Evolutionary conservation across 1,139 yeast genomes (phyloP).

Genomic region (Hemisphaericaspora lyxosophila): DNA sequence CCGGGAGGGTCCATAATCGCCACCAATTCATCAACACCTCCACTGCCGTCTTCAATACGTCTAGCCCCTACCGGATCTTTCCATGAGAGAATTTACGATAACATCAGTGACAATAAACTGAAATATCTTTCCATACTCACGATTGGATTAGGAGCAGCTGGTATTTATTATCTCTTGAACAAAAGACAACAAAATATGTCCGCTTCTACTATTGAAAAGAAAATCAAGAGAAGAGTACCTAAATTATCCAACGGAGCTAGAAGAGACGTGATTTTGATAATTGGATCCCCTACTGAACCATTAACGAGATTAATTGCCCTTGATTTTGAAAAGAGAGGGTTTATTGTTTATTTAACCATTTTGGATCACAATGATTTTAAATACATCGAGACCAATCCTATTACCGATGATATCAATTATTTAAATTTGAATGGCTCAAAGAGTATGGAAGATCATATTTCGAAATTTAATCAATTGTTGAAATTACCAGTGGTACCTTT

Average conservation of each 20-base stretch:
- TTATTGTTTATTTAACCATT: conserved; percentile 75
- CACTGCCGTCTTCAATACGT: conserved; percentile 5
- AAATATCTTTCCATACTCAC: conserved; percentile 22
- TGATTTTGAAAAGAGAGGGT: conserved; percentile 77
- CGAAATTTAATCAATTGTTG: conserved; percentile 42
- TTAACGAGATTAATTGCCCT: conserved; percentile 66
- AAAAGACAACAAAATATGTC: background rate
- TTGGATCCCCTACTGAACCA: conserved; percentile 80
- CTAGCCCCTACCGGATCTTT: conserved; percentile 1
- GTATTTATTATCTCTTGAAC: conserved; percentile 9
- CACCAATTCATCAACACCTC: conserved; percentile 6
- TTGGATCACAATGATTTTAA: conserved; percentile 62
- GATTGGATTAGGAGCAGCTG: conserved; percentile 30
- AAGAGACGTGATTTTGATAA: conserved; percentile 67
- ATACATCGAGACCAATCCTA: conserved; percentile 56
- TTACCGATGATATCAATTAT: conserved; percentile 52
- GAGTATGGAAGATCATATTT: conserved; percentile 29
- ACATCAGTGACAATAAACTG: conserved; percentile 16
- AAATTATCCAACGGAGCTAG: conserved; percentile 70
- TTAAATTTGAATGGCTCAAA: conserved; percentile 32
- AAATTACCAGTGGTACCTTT: conserved; percentile 45
- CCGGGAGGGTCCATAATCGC: conserved; percentile 4
- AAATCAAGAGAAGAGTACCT: conserved; percentile 54
- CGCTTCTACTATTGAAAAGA: conserved; percentile 10
- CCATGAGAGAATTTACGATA: conserved; percentile 13